Evolutionary conservation across 2,329 filamentous ascomycete genomes (phyloP), one percentile per base, ranked within the genome.

Genomic region (Xylariaceae sp.): DNA sequence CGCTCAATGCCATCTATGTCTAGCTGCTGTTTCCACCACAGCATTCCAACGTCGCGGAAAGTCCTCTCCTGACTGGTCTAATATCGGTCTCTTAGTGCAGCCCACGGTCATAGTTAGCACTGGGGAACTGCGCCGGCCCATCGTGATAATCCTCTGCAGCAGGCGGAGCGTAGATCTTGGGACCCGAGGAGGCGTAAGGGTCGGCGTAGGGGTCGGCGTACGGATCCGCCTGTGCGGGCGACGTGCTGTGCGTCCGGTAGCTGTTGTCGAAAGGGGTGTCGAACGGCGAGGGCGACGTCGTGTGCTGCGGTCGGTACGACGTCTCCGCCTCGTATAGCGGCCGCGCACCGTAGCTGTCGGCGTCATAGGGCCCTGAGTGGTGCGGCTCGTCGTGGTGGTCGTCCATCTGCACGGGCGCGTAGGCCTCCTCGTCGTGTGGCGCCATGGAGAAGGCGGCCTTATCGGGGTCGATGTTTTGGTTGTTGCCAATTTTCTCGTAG

Each of bases 361-460:
- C 45, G 42, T 57, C 61, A 44, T 61, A 63, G 22, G 58, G 56
- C 36, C 32, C 39, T 26, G 41, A 40, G 34, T 61, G 53, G 48
- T 63, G 59, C 46, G 26, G 26, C 26, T 63, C 57, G 40, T 75
- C 68, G 41, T 66, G 62, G 47, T 78, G 69, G 52, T 79, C 73
- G 43, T 77, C 69, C 64, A 71, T 68, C 60, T 80, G 72, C 47
- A 83, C 72, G 12, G 76, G 77, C 38, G 79, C 76, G 54, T 84
- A 84, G 33, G 76, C 73, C 55, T 83, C 80, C 49, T 84, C 80
- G 52, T 80, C 79, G 55, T 81, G 76, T n/a, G 78, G 78, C 12
- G 77, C 78, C 62, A 80, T 81, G 42, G 78, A 82, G 64, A 85
- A 85, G 45, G 80, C 80, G 19, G 80, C 79, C 67, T 83, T 83